Evolutionary conservation across 352 stramenopile species (phyloP), one percentile per base, ranked within the genome.

Genomic region (Globisporangium heterothallicum): DNA sequence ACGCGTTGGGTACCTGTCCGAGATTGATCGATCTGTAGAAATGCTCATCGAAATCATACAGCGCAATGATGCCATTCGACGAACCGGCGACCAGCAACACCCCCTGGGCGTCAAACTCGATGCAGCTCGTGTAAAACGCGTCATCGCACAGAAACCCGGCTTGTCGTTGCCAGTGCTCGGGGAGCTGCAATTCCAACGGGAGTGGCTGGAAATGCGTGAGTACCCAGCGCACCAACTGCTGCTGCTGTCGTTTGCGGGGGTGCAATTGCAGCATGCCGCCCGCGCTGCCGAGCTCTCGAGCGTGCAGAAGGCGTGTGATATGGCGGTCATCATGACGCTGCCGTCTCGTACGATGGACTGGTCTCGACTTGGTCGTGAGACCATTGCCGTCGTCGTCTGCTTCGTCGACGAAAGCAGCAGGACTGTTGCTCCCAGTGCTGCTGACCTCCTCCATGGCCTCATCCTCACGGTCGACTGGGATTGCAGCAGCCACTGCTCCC

Each of bases 31-130:
- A 80, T 34, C 62, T 71, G 46, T 86, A 64, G 25, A 82, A 87
- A 27, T 86, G 63, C 42, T 88, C 79, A 58, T 92, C 81, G 53
- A 87, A 92, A 59, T 92, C 81, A 56, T 79, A 92, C 24, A 92
- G 59, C 5, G 78, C 75, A 14, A 92, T 61, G 35, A 84, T 68
- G 22, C 81, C 81, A 42, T 85, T 85, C 16, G 74, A 88, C 16
- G 77, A 68, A 0, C 81, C 81, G 0, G 67, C 74, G 29, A 69
- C 73, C 6, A 92, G 69, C 44, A 92, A 46, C 21, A 86, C 77
- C 22, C 81, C 81, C 16, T 85, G 66, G 2, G 62, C 53, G 42
- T 92, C 81, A 52, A 92, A 92, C 51, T 76, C 72, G 21, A 90
- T 35, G 32, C 75, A 88, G 44, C 74, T 89, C 38, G 72, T 58